Conservation (phyloP, 2,329 filamentous ascomycete genomes). For the Diaporthe vexans region DNA sequence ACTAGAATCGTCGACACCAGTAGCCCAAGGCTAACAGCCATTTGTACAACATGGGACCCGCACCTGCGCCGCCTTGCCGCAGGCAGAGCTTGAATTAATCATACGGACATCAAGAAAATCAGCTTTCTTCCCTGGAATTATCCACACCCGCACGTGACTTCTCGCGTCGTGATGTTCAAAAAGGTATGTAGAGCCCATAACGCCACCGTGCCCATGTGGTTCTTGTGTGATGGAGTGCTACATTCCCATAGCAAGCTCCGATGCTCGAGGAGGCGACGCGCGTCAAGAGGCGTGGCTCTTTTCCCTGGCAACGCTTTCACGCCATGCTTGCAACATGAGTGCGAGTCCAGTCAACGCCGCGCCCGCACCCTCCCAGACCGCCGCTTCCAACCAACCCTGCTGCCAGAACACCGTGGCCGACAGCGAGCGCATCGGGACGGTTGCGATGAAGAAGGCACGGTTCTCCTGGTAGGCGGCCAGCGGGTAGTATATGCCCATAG, state of each 20-base stretch:
- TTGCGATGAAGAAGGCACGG: slow-evolving; percentile 48
- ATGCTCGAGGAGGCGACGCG: not conserved
- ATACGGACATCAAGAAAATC: too few species aligned
- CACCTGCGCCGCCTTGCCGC: too few species aligned
- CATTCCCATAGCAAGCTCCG: not conserved
- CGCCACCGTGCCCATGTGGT: slow-evolving; percentile 3
- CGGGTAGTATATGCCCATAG: slow-evolving; percentile 52
- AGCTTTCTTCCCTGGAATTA: too few species aligned
- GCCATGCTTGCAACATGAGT: slow-evolving; percentile 28
- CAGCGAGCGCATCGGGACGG: slow-evolving; percentile 50
- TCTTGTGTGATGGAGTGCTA: not conserved
- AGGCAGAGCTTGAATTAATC: too few species aligned
- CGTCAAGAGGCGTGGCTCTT: slow-evolving; percentile 16
- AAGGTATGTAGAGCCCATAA: too few species aligned
- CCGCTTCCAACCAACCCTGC: slow-evolving; percentile 47
- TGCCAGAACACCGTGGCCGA: slow-evolving; percentile 48
- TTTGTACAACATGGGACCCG: too few species aligned
- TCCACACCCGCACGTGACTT: too few species aligned
- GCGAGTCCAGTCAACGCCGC: slow-evolving; percentile 43
- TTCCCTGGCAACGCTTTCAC: not conserved
- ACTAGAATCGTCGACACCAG: too few species aligned
- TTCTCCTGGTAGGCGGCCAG: slow-evolving; percentile 52
- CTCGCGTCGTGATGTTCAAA: too few species aligned
- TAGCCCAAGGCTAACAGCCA: too few species aligned
- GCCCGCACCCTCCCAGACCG: slow-evolving; percentile 49